A percentile compares a stretch with the other conserved stretches of the same genome.
Evolutionary conservation across 345 rosid species (phyloP).

Genomic region (Camelina sativa): DNA sequence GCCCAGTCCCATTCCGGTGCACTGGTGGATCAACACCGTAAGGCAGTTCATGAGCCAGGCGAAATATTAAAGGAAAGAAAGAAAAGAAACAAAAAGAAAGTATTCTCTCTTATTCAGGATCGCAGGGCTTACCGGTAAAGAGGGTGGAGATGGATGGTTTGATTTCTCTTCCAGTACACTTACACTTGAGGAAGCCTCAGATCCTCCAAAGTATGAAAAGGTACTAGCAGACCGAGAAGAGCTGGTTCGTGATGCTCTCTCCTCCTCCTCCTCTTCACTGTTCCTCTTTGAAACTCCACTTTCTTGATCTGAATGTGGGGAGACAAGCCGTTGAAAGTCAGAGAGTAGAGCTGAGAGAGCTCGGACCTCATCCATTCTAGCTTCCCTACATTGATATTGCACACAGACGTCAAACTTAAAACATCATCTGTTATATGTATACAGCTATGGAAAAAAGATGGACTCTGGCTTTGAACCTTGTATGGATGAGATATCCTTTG

Average conservation of each 20-base stretch:
- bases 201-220: slow-evolving; percentile 43
- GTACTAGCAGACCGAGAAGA: slow-evolving; percentile 46
- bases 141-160: slow-evolving; percentile 54
- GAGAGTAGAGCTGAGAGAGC: slow-evolving; percentile 47
- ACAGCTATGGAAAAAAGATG: background rate
- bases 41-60: slow-evolving; percentile 19
- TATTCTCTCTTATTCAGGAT: slow-evolving; percentile 23
- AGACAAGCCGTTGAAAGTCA: slow-evolving; percentile 37
- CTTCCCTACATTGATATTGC: slow-evolving; percentile 50
- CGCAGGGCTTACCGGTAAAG: slow-evolving; percentile 57
- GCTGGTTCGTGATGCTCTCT: slow-evolving; percentile 47
- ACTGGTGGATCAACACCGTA: slow-evolving; percentile 39
- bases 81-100: background rate
- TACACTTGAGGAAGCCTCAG: slow-evolving; percentile 44
- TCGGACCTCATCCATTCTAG: slow-evolving; percentile 45
- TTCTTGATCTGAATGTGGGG: slow-evolving; percentile 41
- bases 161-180: slow-evolving; percentile 37
- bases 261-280: slow-evolving; percentile 40
- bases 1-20: slow-evolving; percentile 54
- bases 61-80: slow-evolving; percentile 18
- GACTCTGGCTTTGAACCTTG: slow-evolving; percentile 57
- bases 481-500: slow-evolving; percentile 59
- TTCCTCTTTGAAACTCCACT: slow-evolving; percentile 42
- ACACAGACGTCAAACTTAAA: slow-evolving; percentile 28
- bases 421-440: slow-evolving; percentile 26